phyloP scores from a whole-genome alignment of 805 yeast genomes.

The Kuraishia borneana region DNA sequence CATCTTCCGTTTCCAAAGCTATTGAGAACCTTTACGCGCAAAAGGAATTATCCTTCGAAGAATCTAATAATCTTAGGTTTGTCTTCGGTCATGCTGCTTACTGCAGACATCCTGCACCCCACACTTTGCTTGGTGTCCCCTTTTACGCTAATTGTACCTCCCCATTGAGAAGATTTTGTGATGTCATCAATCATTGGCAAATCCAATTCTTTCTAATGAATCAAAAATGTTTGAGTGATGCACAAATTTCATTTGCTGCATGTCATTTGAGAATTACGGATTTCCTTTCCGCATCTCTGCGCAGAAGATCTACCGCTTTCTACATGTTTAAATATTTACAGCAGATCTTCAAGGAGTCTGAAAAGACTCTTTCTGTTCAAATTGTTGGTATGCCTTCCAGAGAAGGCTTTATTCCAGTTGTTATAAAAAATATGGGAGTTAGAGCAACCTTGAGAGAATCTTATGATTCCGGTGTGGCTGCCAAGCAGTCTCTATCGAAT shows the following conservation, averaged over 20 bases:
- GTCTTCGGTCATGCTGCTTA: conserved; percentile 46
- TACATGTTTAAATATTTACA: conserved; percentile 23
- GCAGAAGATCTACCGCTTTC: conserved; percentile 13
- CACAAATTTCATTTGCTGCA: conserved; percentile 24
- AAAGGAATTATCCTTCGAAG: too few relatives aligned
- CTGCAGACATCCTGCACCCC: conserved; percentile 32
- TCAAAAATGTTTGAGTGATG: too few relatives aligned
- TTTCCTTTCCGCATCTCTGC: too few relatives aligned
- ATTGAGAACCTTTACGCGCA: conserved; percentile 10
- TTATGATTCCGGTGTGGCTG: conserved; percentile 8
- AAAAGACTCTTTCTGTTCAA: conserved; percentile 9
- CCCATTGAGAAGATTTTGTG: conserved; percentile 78
- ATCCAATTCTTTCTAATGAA: conserved; percentile 31
- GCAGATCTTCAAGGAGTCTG: conserved; percentile 5
- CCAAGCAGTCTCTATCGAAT: conserved; percentile 6
- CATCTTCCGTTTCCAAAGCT: conserved; percentile 9
- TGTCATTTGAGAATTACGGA: conserved; percentile 32
- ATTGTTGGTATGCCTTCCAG: conserved; percentile 15
- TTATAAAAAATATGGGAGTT: not conserved
- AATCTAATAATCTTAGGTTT: too few relatives aligned
- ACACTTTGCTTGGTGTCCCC: conserved; percentile 52
- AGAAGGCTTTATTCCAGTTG: not conserved
- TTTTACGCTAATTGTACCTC: conserved; percentile 74
- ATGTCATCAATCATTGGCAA: conserved; percentile 74
- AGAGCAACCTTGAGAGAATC: conserved; percentile 14